phyloP scores from a whole-genome alignment of 225 moss, liverwort and hornwort species.

The Asterella californica region DNA sequence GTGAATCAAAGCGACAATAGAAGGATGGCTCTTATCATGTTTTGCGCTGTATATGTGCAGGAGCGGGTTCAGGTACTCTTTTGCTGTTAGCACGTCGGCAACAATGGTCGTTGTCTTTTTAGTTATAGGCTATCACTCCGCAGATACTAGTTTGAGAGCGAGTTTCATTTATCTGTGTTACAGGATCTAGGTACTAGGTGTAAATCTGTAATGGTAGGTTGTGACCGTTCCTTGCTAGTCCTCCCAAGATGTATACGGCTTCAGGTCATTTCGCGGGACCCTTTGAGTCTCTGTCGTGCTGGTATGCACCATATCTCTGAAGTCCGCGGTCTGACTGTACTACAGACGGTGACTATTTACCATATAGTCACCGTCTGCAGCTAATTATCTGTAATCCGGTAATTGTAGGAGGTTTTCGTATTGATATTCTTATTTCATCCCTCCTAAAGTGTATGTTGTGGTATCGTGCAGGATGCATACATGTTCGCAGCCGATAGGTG shows the following conservation, averaged over 20 bases:
- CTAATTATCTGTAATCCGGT: neutral
- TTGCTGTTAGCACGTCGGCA: neutral
- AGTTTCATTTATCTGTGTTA: no score
- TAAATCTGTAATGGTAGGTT: no score
- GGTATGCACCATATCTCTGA: no score
- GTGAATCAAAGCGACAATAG: conserved; percentile 75
- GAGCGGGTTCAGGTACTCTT: conserved; percentile 60
- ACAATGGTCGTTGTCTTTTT: neutral
- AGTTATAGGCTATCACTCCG: no score
- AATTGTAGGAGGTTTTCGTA: neutral
- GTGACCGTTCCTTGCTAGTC: no score
- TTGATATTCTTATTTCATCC: neutral
- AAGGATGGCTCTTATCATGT: conserved; percentile 79
- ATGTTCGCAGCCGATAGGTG: conserved; percentile 84
- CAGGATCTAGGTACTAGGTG: no score
- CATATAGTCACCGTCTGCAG: neutral
- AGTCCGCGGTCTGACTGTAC: no score
- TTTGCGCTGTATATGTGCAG: conserved; percentile 90
- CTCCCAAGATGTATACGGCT: no score
- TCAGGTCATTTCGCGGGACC: no score
- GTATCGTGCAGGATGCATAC: conserved; percentile 58
- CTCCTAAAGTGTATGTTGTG: neutral
- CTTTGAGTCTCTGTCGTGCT: no score
- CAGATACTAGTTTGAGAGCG: no score
- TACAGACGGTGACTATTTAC: neutral